A percentile compares a stretch with the other conserved stretches of the same genome.
Evolutionary conservation across 257 asterid genomes (phyloP).

Genomic region (Fraxinus pennsylvanica): DNA sequence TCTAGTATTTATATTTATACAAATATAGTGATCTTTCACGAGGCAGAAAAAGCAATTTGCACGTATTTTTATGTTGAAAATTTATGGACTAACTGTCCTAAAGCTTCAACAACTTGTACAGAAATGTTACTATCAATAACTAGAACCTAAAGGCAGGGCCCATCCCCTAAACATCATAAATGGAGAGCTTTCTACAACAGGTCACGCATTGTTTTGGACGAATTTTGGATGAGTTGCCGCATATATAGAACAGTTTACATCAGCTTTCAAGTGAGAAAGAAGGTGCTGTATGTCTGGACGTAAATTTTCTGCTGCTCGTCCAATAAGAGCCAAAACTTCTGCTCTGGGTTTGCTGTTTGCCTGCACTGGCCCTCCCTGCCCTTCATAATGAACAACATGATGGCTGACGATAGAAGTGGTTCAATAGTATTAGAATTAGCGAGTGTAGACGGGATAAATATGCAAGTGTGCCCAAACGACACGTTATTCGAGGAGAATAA

Average conservation of each 20-base stretch:
- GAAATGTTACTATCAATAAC: not conserved
- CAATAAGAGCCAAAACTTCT: conserved; percentile 69
- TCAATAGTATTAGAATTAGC: not conserved
- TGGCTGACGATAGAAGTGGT: conserved; percentile 44
- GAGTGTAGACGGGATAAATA: not conserved
- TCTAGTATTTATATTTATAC: not conserved
- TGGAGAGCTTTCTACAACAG: not conserved
- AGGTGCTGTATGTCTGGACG: conserved; percentile 89
- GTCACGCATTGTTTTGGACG: conserved; percentile 35
- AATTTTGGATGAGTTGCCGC: conserved; percentile 80
- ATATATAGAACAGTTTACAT: conserved; percentile 68
- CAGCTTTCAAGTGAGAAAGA: conserved; percentile 74
- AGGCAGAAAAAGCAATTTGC: not conserved
- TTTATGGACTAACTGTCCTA: not conserved
- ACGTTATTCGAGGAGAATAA: not conserved
- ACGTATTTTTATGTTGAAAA: too few relatives aligned
- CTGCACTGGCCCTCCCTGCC: conserved; percentile 93
- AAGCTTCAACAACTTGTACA: not conserved
- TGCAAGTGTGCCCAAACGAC: not conserved
- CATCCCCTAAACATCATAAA: not conserved
- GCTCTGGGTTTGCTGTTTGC: conserved; percentile 80
- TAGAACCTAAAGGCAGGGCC: not conserved
- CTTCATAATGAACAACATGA: conserved; percentile 87
- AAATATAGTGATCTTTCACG: not conserved
- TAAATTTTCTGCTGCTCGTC: conserved; percentile 79